phyloP scores from a whole-genome alignment of 441 rosid genomes.

The Daphne laureola region DNA sequence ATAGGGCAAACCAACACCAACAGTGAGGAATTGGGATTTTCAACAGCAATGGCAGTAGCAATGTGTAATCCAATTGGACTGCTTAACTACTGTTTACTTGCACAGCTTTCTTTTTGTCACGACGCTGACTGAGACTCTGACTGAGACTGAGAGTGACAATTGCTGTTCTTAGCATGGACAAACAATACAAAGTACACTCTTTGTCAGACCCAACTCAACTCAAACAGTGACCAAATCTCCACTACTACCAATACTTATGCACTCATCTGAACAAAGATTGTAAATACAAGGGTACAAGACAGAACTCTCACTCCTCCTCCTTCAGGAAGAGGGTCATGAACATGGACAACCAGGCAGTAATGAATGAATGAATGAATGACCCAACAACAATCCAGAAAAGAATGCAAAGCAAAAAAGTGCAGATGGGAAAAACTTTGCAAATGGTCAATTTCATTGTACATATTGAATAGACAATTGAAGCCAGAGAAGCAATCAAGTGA shows the following conservation, averaged over 20 bases:
- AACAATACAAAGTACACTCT: constrained; percentile 5
- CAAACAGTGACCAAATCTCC: background rate
- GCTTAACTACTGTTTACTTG: background rate
- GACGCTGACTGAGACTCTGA: too few species aligned
- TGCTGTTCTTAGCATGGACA: constrained; percentile 19
- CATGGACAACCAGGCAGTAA: too few species aligned
- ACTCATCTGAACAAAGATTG: too few species aligned
- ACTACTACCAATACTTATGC: too few species aligned
- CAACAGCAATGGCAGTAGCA: too few species aligned
- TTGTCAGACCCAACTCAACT: constrained; percentile 8
- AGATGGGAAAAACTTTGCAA: constrained; percentile 8
- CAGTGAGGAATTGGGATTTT: too few species aligned
- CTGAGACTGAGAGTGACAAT: constrained; percentile 22
- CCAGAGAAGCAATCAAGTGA: constrained; percentile 19
- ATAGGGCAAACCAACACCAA: too few species aligned
- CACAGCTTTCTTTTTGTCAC: constrained; percentile 16
- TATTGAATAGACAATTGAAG: constrained; percentile 27
- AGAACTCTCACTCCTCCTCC: too few species aligned
- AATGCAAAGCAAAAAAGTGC: constrained; percentile 5
- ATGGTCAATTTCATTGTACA: constrained; percentile 31
- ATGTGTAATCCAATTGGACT: too few species aligned
- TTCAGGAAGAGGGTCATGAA: too few species aligned
- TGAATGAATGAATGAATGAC: too few species aligned
- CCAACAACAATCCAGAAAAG: constrained; percentile 1
- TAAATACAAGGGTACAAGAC: too few species aligned